Evolutionary conservation across 2,329 filamentous ascomycete genomes (phyloP), one percentile per base, ranked within the genome.

Genomic region (Penicillium sp.): DNA sequence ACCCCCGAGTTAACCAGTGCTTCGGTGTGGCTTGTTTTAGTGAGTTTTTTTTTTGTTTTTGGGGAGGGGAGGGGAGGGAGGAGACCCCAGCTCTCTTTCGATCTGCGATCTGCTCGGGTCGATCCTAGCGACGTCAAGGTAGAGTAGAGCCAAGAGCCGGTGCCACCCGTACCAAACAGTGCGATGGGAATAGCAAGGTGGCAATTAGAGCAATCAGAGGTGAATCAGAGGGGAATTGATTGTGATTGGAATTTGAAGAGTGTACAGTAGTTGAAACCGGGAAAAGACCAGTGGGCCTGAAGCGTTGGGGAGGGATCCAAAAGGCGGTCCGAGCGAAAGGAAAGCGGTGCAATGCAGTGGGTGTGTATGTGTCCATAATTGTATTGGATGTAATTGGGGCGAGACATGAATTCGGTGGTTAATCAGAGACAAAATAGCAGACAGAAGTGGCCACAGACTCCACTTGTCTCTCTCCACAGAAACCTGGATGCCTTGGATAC

Each of bases 101-200:
- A 67, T 68, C 63, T 56, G 45, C 58, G 64, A 67, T 69, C 66
- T 58, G 52, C 53, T 55, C 61, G 58, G 61, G 61, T 60, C 63
- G 61, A 68, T 64, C 64, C 51, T 52, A 58, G 12, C 13, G 7
- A 29, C 33, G 26, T 27, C 26, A 10, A 6, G 26, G 26, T 27
- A 7, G 26, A 29, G 54, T 12, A 39, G 48, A 49, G 54, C 60
- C 62, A 62, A 61, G 54, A 61, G 44, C 49, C 42, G 39, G 27
- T 27, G 40, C 36, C 52, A 47, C 46, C 49, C 51, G 39, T 44
- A 24, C 49, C 45, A 52, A 10, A 10, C 26, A 6, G 26, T 7
- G 26, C 26, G 10, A 27, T 27, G 26, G 26, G 7, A 52, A 27
- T 27, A 27, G 26, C 26, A 27, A 27, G 26, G 26, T 27, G 26